phyloP scores from a whole-genome alignment of 495 filamentous ascomycete species.

The Neurospora sp. region DNA sequence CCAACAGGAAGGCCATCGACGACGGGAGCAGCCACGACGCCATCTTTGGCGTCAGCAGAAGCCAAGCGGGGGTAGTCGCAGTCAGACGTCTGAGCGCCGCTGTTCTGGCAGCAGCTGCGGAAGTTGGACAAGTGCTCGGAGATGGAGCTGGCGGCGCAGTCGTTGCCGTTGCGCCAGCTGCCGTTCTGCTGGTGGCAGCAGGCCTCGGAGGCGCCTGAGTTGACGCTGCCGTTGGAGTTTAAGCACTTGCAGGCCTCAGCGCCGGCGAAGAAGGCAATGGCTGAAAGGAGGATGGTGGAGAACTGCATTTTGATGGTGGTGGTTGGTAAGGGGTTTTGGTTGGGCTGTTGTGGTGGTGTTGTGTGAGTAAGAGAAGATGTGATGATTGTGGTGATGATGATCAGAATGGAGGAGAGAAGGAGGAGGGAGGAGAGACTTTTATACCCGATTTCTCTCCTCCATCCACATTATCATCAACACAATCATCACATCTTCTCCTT shows the following conservation, averaged over 20 bases:
- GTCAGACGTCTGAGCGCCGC: neutral
- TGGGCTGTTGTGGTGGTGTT: neutral
- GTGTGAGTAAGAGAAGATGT: neutral
- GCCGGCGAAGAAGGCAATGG: neutral
- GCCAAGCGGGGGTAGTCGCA: neutral
- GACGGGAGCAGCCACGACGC: neutral
- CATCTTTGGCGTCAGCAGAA: neutral
- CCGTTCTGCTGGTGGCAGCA: neutral
- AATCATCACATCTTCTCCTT: neutral
- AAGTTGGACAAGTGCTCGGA: conserved; percentile 38
- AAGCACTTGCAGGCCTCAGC: neutral
- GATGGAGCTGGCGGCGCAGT: conserved; percentile 36
- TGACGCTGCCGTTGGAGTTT: neutral
- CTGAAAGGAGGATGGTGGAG: neutral
- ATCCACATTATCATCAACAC: too few relatives aligned
- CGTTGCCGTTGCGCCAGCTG: neutral
- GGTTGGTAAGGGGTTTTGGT: neutral
- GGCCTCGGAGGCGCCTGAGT: neutral
- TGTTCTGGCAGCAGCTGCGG: neutral
- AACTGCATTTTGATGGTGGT: neutral
- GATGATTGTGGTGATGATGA: neutral
- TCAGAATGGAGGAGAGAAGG: neutral
- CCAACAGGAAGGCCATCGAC: neutral
- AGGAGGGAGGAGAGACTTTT: neutral
- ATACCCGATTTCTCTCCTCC: neutral